Percentiles rank a stretch among this genome's conserved stretches.
Conservation (phyloP, 2,329 filamentous ascomycete genomes). For the Stachybotrys chartarum region DNA sequence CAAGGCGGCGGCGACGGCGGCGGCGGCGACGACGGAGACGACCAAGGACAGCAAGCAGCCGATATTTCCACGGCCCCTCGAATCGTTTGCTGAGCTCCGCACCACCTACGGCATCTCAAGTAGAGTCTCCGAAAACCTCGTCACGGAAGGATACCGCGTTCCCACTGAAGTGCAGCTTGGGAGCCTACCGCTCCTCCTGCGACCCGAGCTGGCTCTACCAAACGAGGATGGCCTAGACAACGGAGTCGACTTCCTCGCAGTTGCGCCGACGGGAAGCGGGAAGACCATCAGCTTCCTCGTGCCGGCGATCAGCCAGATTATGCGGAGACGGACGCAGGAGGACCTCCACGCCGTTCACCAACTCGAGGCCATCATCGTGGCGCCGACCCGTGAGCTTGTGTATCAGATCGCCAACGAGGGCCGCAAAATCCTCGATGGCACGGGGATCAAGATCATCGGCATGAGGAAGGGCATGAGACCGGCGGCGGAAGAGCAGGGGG, state of each 20-base stretch:
- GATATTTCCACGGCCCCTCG: constrained; percentile 73
- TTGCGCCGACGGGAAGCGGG: constrained; percentile 92
- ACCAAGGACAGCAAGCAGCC: constrained; percentile 49
- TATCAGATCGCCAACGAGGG: constrained; percentile 80
- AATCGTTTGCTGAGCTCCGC: constrained; percentile 67
- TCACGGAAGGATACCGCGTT: constrained; percentile 74
- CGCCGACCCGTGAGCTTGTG: constrained; percentile 72
- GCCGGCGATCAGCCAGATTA: constrained; percentile 71
- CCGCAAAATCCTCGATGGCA: constrained; percentile 69
- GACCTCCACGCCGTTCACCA: constrained; percentile 32
- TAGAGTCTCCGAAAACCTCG: constrained; percentile 69
- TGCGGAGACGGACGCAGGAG: constrained; percentile 46
- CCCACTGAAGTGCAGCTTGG: constrained; percentile 94
- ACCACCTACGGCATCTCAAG: constrained; percentile 65
- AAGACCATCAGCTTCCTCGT: constrained; percentile 94
- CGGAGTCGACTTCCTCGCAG: constrained; percentile 69
- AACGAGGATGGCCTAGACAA: constrained; percentile 25
- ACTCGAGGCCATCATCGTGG: constrained; percentile 63
- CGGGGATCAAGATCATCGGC: constrained; percentile 69
- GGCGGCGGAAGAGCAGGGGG: constrained; percentile 36
- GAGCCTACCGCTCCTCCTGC: constrained; percentile 70
- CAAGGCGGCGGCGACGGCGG: constrained; percentile 27
- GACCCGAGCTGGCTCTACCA: constrained; percentile 42
- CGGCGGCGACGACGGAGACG: constrained; percentile 31
- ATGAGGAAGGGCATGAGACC: constrained; percentile 83